A percentile compares a stretch with the other conserved stretches of the same genome.
Evolutionary conservation across 1,284 basidiomycete species (phyloP).

Genomic region (Stereum hirsutum): DNA sequence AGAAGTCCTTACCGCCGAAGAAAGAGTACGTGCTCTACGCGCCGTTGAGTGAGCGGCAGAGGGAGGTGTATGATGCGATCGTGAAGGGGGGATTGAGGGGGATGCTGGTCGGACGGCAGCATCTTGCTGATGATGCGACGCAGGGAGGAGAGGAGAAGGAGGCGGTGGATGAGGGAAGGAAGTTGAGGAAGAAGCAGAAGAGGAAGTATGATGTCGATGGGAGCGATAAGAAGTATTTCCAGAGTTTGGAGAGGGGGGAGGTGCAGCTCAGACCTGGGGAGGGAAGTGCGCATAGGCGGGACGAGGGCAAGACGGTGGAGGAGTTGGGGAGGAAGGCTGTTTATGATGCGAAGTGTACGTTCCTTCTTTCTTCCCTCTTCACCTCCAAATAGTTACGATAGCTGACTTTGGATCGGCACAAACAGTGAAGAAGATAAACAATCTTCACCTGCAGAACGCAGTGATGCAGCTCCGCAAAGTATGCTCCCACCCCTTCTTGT

Average conservation of each 20-base stretch:
- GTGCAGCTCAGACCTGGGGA: slow-evolving; percentile 10
- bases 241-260: slow-evolving; percentile 43
- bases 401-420: too few species aligned
- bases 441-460: slow-evolving; percentile 86
- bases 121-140: slow-evolving; percentile 12
- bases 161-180: slow-evolving; percentile 20
- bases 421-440: slow-evolving; percentile 77
- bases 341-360: slow-evolving; percentile 51
- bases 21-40: slow-evolving; percentile 96
- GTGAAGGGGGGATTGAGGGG: slow-evolving; percentile 58
- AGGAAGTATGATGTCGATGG: slow-evolving; percentile 44
- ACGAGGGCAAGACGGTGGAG: slow-evolving; percentile 27
- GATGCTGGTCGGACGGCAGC: slow-evolving; percentile 32
- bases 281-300: slow-evolving; percentile 18
- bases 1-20: slow-evolving; percentile 78
- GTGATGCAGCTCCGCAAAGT: slow-evolving; percentile 95
- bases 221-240: slow-evolving; percentile 64
- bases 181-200: slow-evolving; percentile 17
- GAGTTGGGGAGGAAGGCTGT: slow-evolving; percentile 45
- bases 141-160: slow-evolving; percentile 22
- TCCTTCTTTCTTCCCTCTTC: background rate
- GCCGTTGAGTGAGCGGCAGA: slow-evolving; percentile 76
- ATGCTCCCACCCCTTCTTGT: slow-evolving; percentile 90
- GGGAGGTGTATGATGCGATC: slow-evolving; percentile 78
- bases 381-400: slow-evolving; percentile 2